Base-by-base conservation (phyloP, 192 early-diverging fungal species). In the Rhizophagus prolifer region DNA sequence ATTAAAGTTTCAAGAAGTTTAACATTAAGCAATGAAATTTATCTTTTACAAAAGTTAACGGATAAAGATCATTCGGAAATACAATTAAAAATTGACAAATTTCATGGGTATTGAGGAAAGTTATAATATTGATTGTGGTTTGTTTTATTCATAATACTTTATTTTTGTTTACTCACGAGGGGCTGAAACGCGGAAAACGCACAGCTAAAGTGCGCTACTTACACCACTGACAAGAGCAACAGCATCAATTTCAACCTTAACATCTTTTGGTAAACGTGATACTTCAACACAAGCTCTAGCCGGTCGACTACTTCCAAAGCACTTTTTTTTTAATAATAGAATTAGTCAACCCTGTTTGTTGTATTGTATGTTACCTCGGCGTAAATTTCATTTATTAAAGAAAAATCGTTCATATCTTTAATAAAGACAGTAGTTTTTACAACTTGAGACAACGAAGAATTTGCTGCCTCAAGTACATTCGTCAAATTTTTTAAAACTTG, bases 381-480 rank as follows among this genome's bases (percentile, higher is more conserved):
- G 74, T 99, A 99, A 61, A 94, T 86, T 79, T 94, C 92, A 83
- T 99, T 99, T 89, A 99, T 94, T 25, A 82, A 84, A 16, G 79
- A 89, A 88, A 97, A 98, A 84, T 97, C 93, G 81, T 94, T 93
- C 88, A 94, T 94, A 79, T 90, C 89, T 84, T 95, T 93, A 47
- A 99, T 79, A 82, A 97, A 99, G 63, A 97, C 96, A 23, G 96
- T 97, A 28, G 96, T 96, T 89, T 99, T 99, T 82, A 97, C 91
- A 19, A 97, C 93, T 74, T 93, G 90, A 58, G 93, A 87, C 38
- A 97, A 88, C 50, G 87, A 88, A 73, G 94, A 91, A 71, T 92
- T 88, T 46, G 93, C 87, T 13, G 90, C 94, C 80, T 92, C 87
- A 38, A 99, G 87, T 65, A 99, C 94, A 2, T 91, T 93, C 75